Conservation (phyloP, 768 basidiomycete genomes). For the Royoungia palumana region DNA sequence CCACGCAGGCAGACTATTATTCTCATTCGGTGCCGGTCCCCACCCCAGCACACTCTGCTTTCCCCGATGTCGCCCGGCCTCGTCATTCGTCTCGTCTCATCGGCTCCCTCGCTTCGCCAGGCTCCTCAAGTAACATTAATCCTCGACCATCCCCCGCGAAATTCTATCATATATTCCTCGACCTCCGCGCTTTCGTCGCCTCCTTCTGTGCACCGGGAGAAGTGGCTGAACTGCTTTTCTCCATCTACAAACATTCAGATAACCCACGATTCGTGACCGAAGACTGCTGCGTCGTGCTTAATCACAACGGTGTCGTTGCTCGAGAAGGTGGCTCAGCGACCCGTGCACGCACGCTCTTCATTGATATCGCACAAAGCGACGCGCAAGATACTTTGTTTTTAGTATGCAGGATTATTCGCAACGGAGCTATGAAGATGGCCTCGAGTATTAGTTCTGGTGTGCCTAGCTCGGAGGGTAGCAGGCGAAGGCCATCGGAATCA, state of each 20-base stretch:
- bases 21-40: constrained; percentile 44
- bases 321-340: constrained; percentile 60
- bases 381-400: constrained; percentile 83
- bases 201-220: constrained; percentile 88
- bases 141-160: constrained; percentile 50
- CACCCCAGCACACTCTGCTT: constrained; percentile 67
- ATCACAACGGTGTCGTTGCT: constrained; percentile 87
- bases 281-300: constrained; percentile 85
- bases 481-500: constrained; percentile 56
- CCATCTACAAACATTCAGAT: constrained; percentile 82
- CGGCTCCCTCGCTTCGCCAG: constrained; percentile 32
- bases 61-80: constrained; percentile 48
- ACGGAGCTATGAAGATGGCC: constrained; percentile 79
- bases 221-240: constrained; percentile 91
- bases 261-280: constrained; percentile 83
- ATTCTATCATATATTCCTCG: constrained; percentile 89
- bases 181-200: constrained; percentile 89
- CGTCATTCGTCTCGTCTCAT: constrained; percentile 34
- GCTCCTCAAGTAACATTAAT: not conserved
- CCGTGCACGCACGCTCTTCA: constrained; percentile 83
- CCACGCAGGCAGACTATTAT: constrained; percentile 43
- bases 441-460: constrained; percentile 47
- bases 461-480: constrained; percentile 35
- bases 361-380: constrained; percentile 83
- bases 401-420: constrained; percentile 87